These are phyloP conservation scores for Mallotus nudiflorus DNA, from an alignment of 345 rosid species.

Conservation along the genomic window DNA sequence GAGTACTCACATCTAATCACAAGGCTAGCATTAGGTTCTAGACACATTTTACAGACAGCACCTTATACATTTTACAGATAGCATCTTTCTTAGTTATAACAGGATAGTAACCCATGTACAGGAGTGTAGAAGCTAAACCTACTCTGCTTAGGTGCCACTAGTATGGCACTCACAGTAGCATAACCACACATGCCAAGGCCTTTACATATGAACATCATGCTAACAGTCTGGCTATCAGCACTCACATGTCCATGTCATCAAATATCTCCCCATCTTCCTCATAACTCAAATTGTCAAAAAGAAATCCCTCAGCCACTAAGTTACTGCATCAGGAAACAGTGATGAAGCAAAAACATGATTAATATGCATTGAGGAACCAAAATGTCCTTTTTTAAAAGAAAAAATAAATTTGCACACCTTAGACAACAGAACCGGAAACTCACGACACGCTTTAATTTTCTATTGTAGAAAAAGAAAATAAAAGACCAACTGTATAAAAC, in stretches of 20 bases:
- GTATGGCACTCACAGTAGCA: conserved; percentile 1
- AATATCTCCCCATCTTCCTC: conserved; percentile 78
- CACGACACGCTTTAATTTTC: conserved; percentile 85
- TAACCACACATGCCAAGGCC: conserved; percentile 5
- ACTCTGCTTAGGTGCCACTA: conserved; percentile 1
- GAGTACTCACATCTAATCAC: conserved; percentile 4
- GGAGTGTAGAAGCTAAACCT: conserved; percentile 22
- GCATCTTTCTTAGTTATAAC: background rate
- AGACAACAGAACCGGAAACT: conserved; percentile 77
- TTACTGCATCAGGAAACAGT: conserved; percentile 55
- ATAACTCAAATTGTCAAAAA: conserved; percentile 32
- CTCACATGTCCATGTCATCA: conserved; percentile 79
- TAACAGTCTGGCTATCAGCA: conserved; percentile 3
- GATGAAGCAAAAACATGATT: background rate
- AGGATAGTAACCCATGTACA: conserved; percentile 8
- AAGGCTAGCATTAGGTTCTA: conserved; percentile 11
- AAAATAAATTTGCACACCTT: conserved; percentile 46
- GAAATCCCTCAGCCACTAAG: conserved; percentile 64
- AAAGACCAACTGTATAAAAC: conserved; percentile 79
- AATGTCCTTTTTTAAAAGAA: background rate
- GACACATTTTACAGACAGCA: conserved; percentile 6
- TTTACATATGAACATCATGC: conserved; percentile 27
- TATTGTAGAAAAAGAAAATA: conserved; percentile 88
- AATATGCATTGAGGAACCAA: background rate
- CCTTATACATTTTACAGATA: conserved; percentile 11